Base-by-base conservation (phyloP, 2,329 filamentous ascomycete genomes). In the Xylariaceae sp. region DNA sequence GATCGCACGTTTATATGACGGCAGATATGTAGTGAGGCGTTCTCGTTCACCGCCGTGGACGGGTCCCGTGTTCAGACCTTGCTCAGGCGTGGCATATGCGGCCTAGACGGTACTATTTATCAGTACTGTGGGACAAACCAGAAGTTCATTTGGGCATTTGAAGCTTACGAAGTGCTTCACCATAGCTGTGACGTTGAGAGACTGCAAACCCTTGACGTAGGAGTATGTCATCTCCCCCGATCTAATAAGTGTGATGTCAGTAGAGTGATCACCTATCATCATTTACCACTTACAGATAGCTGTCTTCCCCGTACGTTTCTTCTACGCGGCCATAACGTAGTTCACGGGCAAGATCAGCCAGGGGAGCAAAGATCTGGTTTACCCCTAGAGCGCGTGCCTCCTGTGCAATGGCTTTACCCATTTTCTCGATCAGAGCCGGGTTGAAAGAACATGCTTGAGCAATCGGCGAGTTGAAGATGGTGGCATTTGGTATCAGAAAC, bases 381-480 rank as follows among this genome's bases (percentile, higher is more conserved):
- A 86, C 79, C 1, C 86, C 85, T 1, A 89, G 66, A 3, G 85
- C 79, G 42, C 73, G 69, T 20, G 83, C 72, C 64, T 90, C 85
- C 38, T 77, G 73, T 5, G 75, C 84, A 53, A 88, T 87, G 16
- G 77, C 73, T 3, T 69, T 67, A 6, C 73, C 85, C 83, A 88
- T 88, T 53, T 85, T 75, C 53, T 81, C 66, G 3, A 88, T 68
- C 12, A 88, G 65, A 33, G 68, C 72, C 0, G 77, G 76, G 59
- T 89, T 86, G 69, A 82, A 89, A 0, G 84, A 84, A 57, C 83
- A 87, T 14, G 79, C 85, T 42, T 85, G 79, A 6, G 72, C 85
- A 54, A 89, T 88, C 0, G 86, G 85, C 1, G 82, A 86, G 65
- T 88, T 89, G 70, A 88, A 90, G 48, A 89, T 86, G 2, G 86